Evolutionary conservation across 2,329 filamentous ascomycete genomes (phyloP), one percentile per base, ranked within the genome.

Genomic region (Colletotrichum higginsianum): DNA sequence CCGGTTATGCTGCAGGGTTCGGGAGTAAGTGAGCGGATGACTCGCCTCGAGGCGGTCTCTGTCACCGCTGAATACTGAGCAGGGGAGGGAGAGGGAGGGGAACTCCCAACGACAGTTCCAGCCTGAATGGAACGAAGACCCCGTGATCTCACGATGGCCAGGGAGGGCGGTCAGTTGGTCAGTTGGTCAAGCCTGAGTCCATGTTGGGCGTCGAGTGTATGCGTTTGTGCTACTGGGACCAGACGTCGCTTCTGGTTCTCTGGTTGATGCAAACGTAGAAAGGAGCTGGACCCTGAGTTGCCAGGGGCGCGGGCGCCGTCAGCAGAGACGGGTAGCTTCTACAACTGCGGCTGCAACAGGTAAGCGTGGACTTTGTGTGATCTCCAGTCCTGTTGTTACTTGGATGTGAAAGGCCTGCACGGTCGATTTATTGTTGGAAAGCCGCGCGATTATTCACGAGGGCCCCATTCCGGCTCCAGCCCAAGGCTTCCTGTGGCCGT

Each of bases 221-320:
- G 1, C 15, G 21, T 40, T 26, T n/a, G 16, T 15, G 23, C 18
- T 3, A 8, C 21, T 35, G 64, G 52, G 46, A 52, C 23, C 16
- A 35, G 46, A 67, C 35, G 35, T 38, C 35, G 35, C 62, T 52
- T 46, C 44, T 62, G 49, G 49, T 57, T 30, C 57, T 46, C 44
- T 62, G 49, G 49, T 57, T 30, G 62, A 58, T 71, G 64, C 64
- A 68, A 55, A 57, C 44, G 52, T 57, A 35, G 23, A 62, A 44
- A 47, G 64, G 35, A 53, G 52, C n/a, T 58, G 64, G 64, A 53
- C 64, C 68, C 68, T 67, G 68, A 67, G 62, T 62, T 13, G 61
- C 47, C 50, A 16, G 35, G 35, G 35, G 23, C 46, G 38, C 53
- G 26, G 55, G 35, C 6, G 8, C 66, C 53, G 53, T 40, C 30